These are phyloP conservation scores for Aspergillus ochraceoroseus DNA, from an alignment of 2,329 filamentous ascomycete species.

Conservation along the genomic window DNA sequence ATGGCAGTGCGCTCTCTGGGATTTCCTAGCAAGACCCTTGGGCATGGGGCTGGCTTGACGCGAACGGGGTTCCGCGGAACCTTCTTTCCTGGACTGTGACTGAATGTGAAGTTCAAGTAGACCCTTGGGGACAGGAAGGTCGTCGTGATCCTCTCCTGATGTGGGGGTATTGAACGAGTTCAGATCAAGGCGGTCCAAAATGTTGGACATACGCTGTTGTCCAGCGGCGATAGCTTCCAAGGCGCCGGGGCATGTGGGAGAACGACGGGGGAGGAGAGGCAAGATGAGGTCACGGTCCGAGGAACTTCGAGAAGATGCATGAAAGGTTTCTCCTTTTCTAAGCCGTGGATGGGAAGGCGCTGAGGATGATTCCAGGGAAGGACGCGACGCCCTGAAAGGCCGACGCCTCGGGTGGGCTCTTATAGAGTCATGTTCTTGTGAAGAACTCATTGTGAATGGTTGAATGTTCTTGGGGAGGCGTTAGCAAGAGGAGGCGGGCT, in stretches of 20 bases:
- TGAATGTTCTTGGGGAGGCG: neutral
- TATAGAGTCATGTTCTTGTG: slow-evolving; percentile 13
- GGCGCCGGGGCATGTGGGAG: slow-evolving; percentile 53
- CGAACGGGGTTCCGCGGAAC: slow-evolving; percentile 22
- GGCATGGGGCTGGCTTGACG: slow-evolving; percentile 35
- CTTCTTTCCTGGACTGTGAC: slow-evolving; percentile 37
- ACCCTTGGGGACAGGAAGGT: slow-evolving; percentile 56
- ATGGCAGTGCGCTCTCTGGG: slow-evolving; percentile 52
- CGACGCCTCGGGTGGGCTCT: slow-evolving; percentile 27
- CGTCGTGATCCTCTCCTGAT: slow-evolving; percentile 50
- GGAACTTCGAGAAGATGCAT: slow-evolving; percentile 43
- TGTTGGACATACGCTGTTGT: slow-evolving; percentile 62
- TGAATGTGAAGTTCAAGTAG: slow-evolving; percentile 56
- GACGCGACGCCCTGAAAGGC: slow-evolving; percentile 30
- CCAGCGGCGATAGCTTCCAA: slow-evolving; percentile 67
- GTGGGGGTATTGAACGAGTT: slow-evolving; percentile 47
- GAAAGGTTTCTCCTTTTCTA: slow-evolving; percentile 65
- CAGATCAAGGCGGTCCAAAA: slow-evolving; percentile 62
- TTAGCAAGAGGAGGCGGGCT: slow-evolving; percentile 10
- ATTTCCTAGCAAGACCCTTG: slow-evolving; percentile 18
- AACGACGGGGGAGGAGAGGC: slow-evolving; percentile 56
- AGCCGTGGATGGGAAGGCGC: slow-evolving; percentile 47
- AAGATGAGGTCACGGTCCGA: slow-evolving; percentile 41
- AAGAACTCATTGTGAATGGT: slow-evolving; percentile 15
- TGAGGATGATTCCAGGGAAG: slow-evolving; percentile 26